Conservation (phyloP, 2,329 filamentous ascomycete species). For the Claviceps sp. region DNA sequence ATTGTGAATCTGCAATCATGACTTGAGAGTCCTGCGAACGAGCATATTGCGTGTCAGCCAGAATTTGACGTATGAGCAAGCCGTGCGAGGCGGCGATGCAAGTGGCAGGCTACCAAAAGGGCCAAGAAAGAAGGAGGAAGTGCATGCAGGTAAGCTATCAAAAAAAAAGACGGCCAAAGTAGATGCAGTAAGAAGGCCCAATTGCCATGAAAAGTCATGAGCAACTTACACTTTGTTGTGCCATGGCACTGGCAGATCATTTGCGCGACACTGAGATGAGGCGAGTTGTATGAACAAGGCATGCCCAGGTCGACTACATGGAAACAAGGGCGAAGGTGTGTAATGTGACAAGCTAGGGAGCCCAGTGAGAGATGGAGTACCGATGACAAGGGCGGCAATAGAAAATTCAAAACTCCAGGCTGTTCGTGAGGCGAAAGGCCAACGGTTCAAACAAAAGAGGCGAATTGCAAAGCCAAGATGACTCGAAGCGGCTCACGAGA, state of each 20-base stretch:
- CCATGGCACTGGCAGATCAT: slow-evolving; percentile 24
- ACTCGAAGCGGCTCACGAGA: slow-evolving; percentile 13
- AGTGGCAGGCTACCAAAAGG: not conserved
- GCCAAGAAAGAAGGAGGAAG: not conserved
- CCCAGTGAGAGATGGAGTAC: not conserved
- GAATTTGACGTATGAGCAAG: not conserved
- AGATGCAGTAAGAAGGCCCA: too few relatives aligned
- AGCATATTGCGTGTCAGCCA: slow-evolving; percentile 1
- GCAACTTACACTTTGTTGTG: slow-evolving; percentile 24
- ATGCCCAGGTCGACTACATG: slow-evolving; percentile 12
- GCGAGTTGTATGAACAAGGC: slow-evolving; percentile 15
- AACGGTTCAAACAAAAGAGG: not conserved
- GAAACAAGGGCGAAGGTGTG: slow-evolving; percentile 5
- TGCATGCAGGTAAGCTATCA: slow-evolving; percentile 1
- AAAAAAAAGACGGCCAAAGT: not conserved
- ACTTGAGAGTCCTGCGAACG: slow-evolving; percentile 20
- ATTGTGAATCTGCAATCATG: slow-evolving; percentile 20
- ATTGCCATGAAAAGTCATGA: not conserved
- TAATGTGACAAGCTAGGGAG: not conserved
- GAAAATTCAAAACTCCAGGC: not conserved
- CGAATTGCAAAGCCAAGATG: slow-evolving; percentile 11
- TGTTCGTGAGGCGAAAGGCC: not conserved
- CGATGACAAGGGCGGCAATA: not conserved
- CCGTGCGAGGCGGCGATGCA: not conserved
- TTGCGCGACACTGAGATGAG: slow-evolving; percentile 21